Evolutionary conservation across 768 basidiomycete species (phyloP).

Genomic region (Tephrocybe sp.): DNA sequence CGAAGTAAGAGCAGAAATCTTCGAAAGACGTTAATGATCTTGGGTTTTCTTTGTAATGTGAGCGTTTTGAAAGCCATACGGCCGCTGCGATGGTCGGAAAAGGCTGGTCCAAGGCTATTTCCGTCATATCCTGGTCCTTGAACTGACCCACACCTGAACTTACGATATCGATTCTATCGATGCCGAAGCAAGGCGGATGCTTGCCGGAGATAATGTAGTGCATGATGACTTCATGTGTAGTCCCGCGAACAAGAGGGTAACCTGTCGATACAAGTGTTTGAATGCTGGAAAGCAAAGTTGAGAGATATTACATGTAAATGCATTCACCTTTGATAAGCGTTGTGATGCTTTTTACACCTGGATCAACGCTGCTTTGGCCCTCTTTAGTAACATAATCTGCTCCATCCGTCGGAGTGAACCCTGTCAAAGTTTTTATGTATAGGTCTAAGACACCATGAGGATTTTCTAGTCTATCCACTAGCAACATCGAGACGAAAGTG

Average conservation of each 20-base stretch:
- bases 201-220: slow-evolving; percentile 1
- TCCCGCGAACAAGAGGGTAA: not conserved
- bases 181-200: slow-evolving; percentile 1
- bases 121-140: slow-evolving; percentile 1
- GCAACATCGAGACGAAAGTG: not conserved
- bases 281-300: not conserved
- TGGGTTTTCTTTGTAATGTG: not conserved
- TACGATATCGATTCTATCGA: not conserved
- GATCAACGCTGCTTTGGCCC: not conserved
- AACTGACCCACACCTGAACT: not conserved
- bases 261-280: not conserved
- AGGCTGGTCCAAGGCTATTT: slow-evolving; percentile 2
- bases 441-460: not conserved
- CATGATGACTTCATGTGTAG: slow-evolving; percentile 3
- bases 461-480: not conserved
- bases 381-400: not conserved
- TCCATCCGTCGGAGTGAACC: not conserved
- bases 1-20: not conserved
- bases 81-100: not conserved
- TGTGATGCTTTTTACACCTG: not conserved
- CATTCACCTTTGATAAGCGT: not conserved
- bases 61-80: slow-evolving; percentile 1
- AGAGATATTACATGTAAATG: no score
- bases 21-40: slow-evolving; percentile 1
- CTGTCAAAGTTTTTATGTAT: not conserved